These are phyloP conservation scores for Neoboletus magnificus DNA, from an alignment of 768 basidiomycete species.

Conservation along the genomic window DNA sequence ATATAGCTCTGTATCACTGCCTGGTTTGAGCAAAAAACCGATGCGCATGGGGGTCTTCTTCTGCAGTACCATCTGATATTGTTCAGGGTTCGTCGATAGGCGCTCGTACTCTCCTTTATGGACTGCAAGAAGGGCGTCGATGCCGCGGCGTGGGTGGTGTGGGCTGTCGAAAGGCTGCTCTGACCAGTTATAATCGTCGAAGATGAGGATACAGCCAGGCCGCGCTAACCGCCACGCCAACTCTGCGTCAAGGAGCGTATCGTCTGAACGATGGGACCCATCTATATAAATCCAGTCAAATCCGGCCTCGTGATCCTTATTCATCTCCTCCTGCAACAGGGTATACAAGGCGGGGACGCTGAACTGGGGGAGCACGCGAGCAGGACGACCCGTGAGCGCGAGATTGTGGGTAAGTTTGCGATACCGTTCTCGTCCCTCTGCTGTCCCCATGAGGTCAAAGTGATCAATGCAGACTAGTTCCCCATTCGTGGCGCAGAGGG, in stretches of 20 bases:
- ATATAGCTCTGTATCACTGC: neutral
- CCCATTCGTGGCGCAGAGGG: constrained; percentile 42
- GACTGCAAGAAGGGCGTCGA: constrained; percentile 51
- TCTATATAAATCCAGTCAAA: constrained; percentile 62
- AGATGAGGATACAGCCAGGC: constrained; percentile 49
- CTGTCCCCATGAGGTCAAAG: constrained; percentile 50
- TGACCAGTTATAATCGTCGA: constrained; percentile 58
- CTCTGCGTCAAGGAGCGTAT: constrained; percentile 60
- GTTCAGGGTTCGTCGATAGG: constrained; percentile 33
- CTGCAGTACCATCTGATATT: constrained; percentile 52
- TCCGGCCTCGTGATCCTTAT: constrained; percentile 31
- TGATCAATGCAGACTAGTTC: constrained; percentile 57
- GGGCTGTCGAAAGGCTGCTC: constrained; percentile 44
- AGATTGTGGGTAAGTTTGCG: constrained; percentile 47
- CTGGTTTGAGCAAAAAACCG: constrained; percentile 37
- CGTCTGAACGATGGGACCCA: constrained; percentile 57
- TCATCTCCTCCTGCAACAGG: constrained; percentile 46
- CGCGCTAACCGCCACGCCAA: constrained; percentile 53
- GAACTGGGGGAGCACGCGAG: constrained; percentile 49
- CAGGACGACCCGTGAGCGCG: constrained; percentile 39
- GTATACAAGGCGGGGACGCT: constrained; percentile 50
- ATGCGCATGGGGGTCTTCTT: constrained; percentile 53
- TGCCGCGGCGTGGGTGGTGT: constrained; percentile 54
- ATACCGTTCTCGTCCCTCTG: constrained; percentile 45
- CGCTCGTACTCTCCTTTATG: constrained; percentile 48